Conservation (phyloP, 2,329 filamentous ascomycete species). For the Zasmidium cellare region DNA sequence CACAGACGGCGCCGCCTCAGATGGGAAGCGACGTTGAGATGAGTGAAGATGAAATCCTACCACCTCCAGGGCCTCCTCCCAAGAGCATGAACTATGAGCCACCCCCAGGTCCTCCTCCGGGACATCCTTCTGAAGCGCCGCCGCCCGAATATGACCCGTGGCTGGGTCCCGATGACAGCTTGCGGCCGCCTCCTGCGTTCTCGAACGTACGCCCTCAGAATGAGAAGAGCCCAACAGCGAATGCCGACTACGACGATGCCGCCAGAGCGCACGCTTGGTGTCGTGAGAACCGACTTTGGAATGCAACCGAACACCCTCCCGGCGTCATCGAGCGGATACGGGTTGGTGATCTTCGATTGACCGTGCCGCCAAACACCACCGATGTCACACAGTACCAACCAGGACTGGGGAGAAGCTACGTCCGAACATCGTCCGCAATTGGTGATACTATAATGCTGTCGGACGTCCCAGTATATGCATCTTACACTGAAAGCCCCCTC, state of each 20-base stretch:
- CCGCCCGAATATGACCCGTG: constrained; percentile 69
- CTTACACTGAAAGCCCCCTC: constrained; percentile 58
- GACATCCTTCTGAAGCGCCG: constrained; percentile 22
- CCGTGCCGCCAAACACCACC: constrained; percentile 42
- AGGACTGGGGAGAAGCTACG: constrained; percentile 52
- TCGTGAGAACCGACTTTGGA: constrained; percentile 56
- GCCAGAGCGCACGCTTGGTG: constrained; percentile 69
- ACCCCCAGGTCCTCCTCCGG: constrained; percentile 32
- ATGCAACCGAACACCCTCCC: constrained; percentile 44
- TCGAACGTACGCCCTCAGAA: constrained; percentile 44
- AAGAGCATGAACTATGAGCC: constrained; percentile 27
- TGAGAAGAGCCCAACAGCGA: constrained; percentile 66
- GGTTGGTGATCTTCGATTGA: constrained; percentile 53
- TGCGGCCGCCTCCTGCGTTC: constrained; percentile 71
- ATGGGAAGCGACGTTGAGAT: constrained; percentile 8
- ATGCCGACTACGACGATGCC: constrained; percentile 65
- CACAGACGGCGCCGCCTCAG: neutral
- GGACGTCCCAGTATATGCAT: constrained; percentile 68
- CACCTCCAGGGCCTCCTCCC: constrained; percentile 35
- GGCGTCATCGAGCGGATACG: constrained; percentile 47
- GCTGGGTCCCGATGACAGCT: constrained; percentile 71
- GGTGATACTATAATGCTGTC: constrained; percentile 66
- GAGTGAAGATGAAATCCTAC: constrained; percentile 28
- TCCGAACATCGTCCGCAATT: constrained; percentile 39
- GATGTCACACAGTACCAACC: constrained; percentile 48